Evolutionary conservation across 441 rosid genomes (phyloP).

Genomic region (Brassica balearica): DNA sequence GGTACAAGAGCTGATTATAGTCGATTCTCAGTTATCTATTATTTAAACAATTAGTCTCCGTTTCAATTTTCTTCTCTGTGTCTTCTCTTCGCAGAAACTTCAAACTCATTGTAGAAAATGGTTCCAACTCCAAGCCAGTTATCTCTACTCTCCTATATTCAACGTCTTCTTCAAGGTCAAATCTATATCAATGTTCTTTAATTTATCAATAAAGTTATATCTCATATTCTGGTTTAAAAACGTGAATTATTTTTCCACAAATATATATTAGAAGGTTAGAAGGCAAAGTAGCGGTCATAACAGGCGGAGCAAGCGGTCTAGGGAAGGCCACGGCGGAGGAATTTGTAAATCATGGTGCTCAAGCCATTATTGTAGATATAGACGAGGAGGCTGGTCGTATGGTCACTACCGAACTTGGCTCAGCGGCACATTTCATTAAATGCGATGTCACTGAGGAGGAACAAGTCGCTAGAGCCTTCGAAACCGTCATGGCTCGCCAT

Average conservation of each 20-base stretch:
- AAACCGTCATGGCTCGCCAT: slow-evolving; percentile 39
- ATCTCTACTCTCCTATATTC: slow-evolving; percentile 38
- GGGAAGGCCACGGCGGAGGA: slow-evolving; percentile 55
- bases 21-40: not conserved
- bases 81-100: slow-evolving; percentile 37
- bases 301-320: slow-evolving; percentile 62
- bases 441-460: slow-evolving; percentile 59
- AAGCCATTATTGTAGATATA: slow-evolving; percentile 54
- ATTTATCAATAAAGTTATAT: not conserved
- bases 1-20: slow-evolving; percentile 27
- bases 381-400: slow-evolving; percentile 48
- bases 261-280: slow-evolving; percentile 48
- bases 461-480: slow-evolving; percentile 51
- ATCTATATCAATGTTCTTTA: not conserved
- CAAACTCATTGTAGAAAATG: slow-evolving; percentile 30
- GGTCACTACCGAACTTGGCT: slow-evolving; percentile 44
- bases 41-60: not conserved
- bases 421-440: slow-evolving; percentile 45
- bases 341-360: slow-evolving; percentile 55
- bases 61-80: slow-evolving; percentile 14
- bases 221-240: not conserved
- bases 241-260: not conserved
- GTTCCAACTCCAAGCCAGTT: slow-evolving; percentile 26
- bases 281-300: slow-evolving; percentile 57
- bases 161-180: slow-evolving; percentile 44